Conservation (phyloP, 768 basidiomycete genomes). For the Naganishia kalamii region DNA sequence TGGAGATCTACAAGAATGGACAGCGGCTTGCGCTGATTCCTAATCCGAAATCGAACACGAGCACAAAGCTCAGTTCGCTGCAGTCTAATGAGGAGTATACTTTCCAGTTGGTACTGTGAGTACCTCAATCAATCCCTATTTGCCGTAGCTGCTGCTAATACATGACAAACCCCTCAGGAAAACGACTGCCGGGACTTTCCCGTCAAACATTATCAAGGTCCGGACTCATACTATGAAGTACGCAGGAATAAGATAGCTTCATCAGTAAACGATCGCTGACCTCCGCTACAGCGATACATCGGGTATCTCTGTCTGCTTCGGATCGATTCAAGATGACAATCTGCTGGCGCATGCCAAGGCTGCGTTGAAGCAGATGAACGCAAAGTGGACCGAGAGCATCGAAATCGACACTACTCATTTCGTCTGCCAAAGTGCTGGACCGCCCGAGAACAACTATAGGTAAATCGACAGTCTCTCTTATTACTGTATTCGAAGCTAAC, state of each 20-base stretch:
- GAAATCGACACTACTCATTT: constrained; percentile 98
- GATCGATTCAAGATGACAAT: constrained; percentile 70
- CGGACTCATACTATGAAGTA: constrained; percentile 78
- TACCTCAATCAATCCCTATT: not conserved
- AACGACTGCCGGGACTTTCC: constrained; percentile 84
- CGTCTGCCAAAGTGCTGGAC: constrained; percentile 79
- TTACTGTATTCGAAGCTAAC: constrained; percentile 9
- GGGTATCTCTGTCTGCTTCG: constrained; percentile 91
- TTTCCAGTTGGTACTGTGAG: constrained; percentile 84
- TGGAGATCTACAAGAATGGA: constrained; percentile 89
- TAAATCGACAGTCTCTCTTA: not conserved
- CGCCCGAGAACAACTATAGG: constrained; percentile 19
- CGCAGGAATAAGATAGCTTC: constrained; percentile 1
- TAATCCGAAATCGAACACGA: constrained; percentile 72
- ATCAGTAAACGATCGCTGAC: not conserved
- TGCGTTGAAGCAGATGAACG: constrained; percentile 76
- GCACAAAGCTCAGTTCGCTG: constrained; percentile 69
- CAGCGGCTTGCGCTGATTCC: constrained; percentile 81
- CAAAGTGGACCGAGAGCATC: constrained; percentile 83
- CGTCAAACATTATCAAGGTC: constrained; percentile 73
- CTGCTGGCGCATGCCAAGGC: constrained; percentile 73
- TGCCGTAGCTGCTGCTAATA: not conserved
- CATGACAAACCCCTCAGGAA: constrained; percentile 31
- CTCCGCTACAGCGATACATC: constrained; percentile 66
- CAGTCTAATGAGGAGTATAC: constrained; percentile 63